Base-by-base conservation (phyloP, 2,329 filamentous ascomycete species). In the Monilinia fructigena region DNA sequence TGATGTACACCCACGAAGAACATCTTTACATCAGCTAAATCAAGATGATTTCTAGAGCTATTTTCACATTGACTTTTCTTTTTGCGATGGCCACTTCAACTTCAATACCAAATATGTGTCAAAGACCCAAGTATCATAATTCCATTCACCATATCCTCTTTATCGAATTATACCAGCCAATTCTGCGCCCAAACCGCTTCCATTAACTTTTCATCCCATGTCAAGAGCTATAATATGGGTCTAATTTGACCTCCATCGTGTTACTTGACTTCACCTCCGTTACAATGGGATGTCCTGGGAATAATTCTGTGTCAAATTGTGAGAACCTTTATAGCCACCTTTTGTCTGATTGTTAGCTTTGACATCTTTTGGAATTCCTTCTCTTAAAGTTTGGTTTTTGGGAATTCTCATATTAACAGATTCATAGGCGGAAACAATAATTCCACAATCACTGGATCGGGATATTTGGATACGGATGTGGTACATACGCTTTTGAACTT, bases 141-240 rank as follows among this genome's bases (percentile, higher is more conserved):
- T 4, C 31, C n/a, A 14, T 50, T 38, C 14, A 38, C 16, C 4
- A 40, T 50, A 50, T 50, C 45, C 18, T 38, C 58, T 26, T 12
- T 61, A 20, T 50, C n/a, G 1, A 40, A 50, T 6, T 50, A 61
- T 14, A 61, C 58, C 45, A 61, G 28, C n/a, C 45, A 50, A 4
- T 38, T 61, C 31, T 61, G 45, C 28, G 45, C 14, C 14, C 45
- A 61, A 50, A 50, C 38, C 14, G 31, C 58, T 12, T 61, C 58
- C 3, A 61, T 4, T 14, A 61, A 61, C 4, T 61, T 61, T 26
- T 38, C 45, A 26, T 61, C 45, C 8, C 38, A 18, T 18, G 31
- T 31, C 45, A 61, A 40, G 14, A 61, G 38, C 31, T 61, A 50
- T 18, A 50, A 26, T 14, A 26, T 35, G 14, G 38, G 20, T 18